Conservation (phyloP, 2,329 filamentous ascomycete species). For the Ophiostoma sp. region DNA sequence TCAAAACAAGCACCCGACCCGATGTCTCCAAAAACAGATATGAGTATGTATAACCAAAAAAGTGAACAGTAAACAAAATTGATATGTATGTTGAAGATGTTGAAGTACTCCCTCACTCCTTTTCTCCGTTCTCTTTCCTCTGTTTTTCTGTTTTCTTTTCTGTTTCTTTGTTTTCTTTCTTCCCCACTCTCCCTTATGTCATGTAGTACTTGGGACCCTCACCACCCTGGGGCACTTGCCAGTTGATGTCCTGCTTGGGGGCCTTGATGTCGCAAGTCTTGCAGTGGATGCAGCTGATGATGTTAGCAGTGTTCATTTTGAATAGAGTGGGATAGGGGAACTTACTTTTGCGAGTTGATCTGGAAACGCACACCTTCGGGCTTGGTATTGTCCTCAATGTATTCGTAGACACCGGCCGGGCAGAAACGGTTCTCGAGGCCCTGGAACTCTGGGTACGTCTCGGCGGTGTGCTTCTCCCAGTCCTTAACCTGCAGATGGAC, state of each 20-base stretch:
- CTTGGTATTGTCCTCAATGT: conserved; percentile 88
- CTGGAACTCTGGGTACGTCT: conserved; percentile 83
- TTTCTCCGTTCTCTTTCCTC: not conserved
- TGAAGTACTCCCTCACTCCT: not conserved
- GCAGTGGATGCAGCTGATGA: conserved; percentile 87
- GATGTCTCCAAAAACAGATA: not conserved
- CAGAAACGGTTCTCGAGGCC: conserved; percentile 96
- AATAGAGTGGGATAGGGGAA: conserved; percentile 35
- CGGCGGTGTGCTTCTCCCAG: conserved; percentile 85
- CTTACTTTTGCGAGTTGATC: conserved; percentile 96
- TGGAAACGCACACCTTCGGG: conserved; percentile 90
- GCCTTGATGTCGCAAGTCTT: conserved; percentile 99
- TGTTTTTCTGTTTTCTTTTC: not conserved
- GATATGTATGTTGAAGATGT: not conserved
- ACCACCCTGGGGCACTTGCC: conserved; percentile 91
- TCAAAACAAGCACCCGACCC: not conserved
- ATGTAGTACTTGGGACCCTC: conserved; percentile 73
- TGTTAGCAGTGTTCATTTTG: conserved; percentile 4
- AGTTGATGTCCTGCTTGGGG: conserved; percentile 95
- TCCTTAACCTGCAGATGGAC: conserved; percentile 94
- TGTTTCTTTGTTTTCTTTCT: not conserved
- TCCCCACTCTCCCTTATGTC: conserved; percentile 45
- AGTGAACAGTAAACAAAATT: not conserved
- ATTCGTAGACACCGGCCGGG: conserved; percentile 96
- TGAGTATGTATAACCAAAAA: conserved; percentile 1